phyloP scores from a whole-genome alignment of 1,139 yeast species.

The Hemisphaericaspora xylofermentans region DNA sequence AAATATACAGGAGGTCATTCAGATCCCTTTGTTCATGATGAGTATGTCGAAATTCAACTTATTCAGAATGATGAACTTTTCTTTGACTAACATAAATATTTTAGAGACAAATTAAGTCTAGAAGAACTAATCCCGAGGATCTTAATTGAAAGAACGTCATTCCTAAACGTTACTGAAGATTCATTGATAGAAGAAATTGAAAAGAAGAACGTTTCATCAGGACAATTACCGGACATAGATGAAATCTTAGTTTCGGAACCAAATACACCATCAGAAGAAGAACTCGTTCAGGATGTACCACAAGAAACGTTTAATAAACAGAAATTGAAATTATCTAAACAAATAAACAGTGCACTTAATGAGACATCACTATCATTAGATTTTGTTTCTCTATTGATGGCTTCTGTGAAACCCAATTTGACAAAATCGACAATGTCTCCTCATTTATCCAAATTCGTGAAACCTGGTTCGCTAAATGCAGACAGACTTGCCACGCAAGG shows the following conservation, averaged over 20 bases:
- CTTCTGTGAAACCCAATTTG: conserved; percentile 81
- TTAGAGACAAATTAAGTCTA: conserved; percentile 38
- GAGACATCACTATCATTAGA: conserved; percentile 88
- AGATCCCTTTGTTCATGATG: conserved; percentile 42
- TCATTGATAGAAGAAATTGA: conserved; percentile 32
- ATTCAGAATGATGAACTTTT: no score
- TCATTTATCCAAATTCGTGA: conserved; percentile 71
- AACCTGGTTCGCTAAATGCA: conserved; percentile 77
- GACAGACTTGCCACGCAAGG: conserved; percentile 46
- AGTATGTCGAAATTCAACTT: conserved; percentile 24
- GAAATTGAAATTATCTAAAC: conserved; percentile 54
- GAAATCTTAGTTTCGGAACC: conserved; percentile 5
- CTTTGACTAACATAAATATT: not conserved
- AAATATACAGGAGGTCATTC: conserved; percentile 27
- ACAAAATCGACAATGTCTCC: conserved; percentile 90
- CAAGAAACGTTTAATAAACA: conserved; percentile 54
- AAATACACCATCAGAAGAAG: conserved; percentile 6
- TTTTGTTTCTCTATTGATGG: conserved; percentile 76
- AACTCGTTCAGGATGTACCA: conserved; percentile 13
- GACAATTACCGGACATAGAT: conserved; percentile 1
- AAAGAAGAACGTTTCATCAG: conserved; percentile 6
- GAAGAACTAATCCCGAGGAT: conserved; percentile 45
- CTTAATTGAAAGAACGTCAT: conserved; percentile 38
- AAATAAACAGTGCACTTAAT: conserved; percentile 70
- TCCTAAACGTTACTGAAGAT: conserved; percentile 56